Base-by-base conservation (phyloP, 1,284 basidiomycete genomes). In the Mycosarcoma maydis region DNA sequence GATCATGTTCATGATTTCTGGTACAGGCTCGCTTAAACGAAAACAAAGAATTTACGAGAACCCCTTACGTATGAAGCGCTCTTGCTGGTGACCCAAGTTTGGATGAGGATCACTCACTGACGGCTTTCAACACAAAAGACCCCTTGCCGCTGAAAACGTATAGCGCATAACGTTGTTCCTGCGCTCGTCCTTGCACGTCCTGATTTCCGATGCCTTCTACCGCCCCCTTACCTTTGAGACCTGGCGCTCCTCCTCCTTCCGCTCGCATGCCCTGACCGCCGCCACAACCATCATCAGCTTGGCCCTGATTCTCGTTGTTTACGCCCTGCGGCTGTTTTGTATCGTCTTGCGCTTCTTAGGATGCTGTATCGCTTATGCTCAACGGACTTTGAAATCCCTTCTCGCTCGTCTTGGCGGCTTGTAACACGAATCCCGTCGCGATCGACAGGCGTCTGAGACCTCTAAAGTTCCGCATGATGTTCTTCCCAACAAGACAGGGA, bases 151-250 rank as follows among this genome's bases (percentile, higher is more conserved):
- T 26, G 36, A 37, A n/a, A 37, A 37, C 20, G 36, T 37, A 14
- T 20, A 20, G n/a, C 19, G 36, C 36, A 37, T 37, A 7, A 13
- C 6, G 16, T n/a, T 16, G 33, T 34, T 34, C 33, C 33, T 34
- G 33, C 33, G 29, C 22, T 24, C 22, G 22, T 24, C 22, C 16
- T 40, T 9, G 22, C 39, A 23, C 23, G 38, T 2, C n/a, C 23
- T 17, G n/a, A 19, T 6, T 37, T 23, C 27, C 27, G 5, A 17
- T 10, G 17, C n/a, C 9, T 37, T 38, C 34, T 19, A 22, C 33
- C 34, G 19, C 34, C 45, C 38, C 45, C 45, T 47, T 47, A 19
- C 45, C 45, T 33, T 34, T 47, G 34, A 47, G 19, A 38, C 45
- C 36, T 38, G 45, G 17, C 19, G 6, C n/a, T 29, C 34, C 45